Conservation (phyloP, 192 early-diverging fungal species). For the Spinellus fusiger region DNA sequence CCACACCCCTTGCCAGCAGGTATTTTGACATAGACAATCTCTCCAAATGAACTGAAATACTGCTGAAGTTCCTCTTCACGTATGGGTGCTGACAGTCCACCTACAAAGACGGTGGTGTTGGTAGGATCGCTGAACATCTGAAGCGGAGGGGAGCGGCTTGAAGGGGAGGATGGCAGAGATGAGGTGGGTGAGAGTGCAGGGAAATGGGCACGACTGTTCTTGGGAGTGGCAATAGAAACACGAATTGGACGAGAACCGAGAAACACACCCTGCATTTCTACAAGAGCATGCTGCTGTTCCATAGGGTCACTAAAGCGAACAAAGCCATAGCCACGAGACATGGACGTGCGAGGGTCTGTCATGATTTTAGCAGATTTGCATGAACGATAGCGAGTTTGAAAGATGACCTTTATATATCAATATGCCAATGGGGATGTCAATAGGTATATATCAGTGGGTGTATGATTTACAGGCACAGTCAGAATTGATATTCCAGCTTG, state of each 20-base stretch:
- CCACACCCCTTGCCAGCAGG: constrained; percentile 93
- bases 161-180: constrained; percentile 90
- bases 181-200: constrained; percentile 59
- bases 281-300: constrained; percentile 84
- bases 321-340: constrained; percentile 91
- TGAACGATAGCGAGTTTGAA: constrained; percentile 78
- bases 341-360: constrained; percentile 74
- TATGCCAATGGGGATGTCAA: constrained; percentile 1
- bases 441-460: constrained; percentile 1
- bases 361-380: constrained; percentile 93
- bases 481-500: neutral
- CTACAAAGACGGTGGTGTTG: constrained; percentile 98
- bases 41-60: constrained; percentile 84
- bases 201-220: constrained; percentile 66
- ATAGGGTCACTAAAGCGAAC: constrained; percentile 83
- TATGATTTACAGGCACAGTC: neutral
- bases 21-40: constrained; percentile 91
- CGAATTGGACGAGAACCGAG: constrained; percentile 85
- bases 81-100: constrained; percentile 74
- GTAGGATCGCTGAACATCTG: constrained; percentile 64
- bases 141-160: constrained; percentile 76
- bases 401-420: constrained; percentile 53
- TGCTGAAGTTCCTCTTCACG: constrained; percentile 81
- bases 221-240: constrained; percentile 84
- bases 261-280: constrained; percentile 85